Percentiles rank a stretch among this genome's conserved stretches.
These are phyloP conservation scores for Drechmeria coniospora DNA, from an alignment of 2,329 filamentous ascomycete species.

Conservation along the genomic window DNA sequence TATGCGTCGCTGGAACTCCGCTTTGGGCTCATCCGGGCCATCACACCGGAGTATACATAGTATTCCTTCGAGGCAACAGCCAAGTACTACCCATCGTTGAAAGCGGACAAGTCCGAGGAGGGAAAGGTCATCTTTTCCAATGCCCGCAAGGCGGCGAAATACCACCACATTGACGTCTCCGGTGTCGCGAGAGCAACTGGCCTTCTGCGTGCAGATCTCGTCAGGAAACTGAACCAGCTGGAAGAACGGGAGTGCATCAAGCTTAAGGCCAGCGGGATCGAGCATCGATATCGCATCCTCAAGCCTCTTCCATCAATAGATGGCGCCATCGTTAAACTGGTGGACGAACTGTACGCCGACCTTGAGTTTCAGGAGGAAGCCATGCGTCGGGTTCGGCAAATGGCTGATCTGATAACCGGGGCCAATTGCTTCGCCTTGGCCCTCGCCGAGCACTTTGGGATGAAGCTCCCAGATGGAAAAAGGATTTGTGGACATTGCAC, in stretches of 20 bases:
- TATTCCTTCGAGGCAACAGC: constrained; percentile 32
- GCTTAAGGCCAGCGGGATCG: constrained; percentile 34
- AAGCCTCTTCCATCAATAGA: constrained; percentile 26
- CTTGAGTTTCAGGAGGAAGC: constrained; percentile 39
- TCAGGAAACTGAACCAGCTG: constrained; percentile 39
- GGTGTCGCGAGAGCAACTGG: constrained; percentile 14
- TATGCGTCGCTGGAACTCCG: constrained; percentile 46
- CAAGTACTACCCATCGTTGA: constrained; percentile 15
- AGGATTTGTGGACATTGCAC: constrained; percentile 40
- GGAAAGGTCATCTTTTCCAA: constrained; percentile 26
- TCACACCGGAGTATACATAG: constrained; percentile 38
- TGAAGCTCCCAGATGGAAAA: constrained; percentile 26
- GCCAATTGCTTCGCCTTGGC: constrained; percentile 33
- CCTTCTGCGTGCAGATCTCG: constrained; percentile 27
- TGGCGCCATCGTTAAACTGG: constrained; percentile 26
- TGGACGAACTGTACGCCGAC: constrained; percentile 30
- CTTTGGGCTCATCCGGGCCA: constrained; percentile 38
- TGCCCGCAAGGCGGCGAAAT: constrained; percentile 25
- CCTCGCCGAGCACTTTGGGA: constrained; percentile 43
- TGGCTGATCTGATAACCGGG: constrained; percentile 38
- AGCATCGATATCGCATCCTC: constrained; percentile 37
- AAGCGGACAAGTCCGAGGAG: constrained; percentile 22
- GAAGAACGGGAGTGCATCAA: constrained; percentile 32
- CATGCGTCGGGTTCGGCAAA: constrained; percentile 30
- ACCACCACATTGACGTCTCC: constrained; percentile 33